Evolutionary conservation across 129 eudicot species (phyloP).

Genomic region (Mikania micrantha): DNA sequence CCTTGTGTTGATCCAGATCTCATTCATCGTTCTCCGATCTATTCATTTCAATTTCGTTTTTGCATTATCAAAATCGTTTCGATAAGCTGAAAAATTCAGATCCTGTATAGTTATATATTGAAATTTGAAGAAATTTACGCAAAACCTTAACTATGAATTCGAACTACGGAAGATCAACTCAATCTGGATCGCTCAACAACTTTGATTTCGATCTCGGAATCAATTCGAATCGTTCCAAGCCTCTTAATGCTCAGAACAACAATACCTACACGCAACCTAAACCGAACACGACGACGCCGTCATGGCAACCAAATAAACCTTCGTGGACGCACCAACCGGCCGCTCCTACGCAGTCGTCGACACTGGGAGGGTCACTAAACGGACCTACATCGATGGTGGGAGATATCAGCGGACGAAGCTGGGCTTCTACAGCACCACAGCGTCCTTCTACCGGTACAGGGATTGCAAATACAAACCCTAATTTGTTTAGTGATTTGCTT

Average conservation of each 20-base stretch:
- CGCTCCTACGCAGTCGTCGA: slow-evolving; percentile 30
- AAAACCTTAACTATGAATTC: slow-evolving; percentile 49
- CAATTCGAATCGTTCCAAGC: slow-evolving; percentile 44
- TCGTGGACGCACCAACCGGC: slow-evolving; percentile 84
- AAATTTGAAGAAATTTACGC: background rate
- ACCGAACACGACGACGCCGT: slow-evolving; percentile 40
- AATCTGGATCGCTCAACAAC: slow-evolving; percentile 41
- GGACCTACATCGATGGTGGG: slow-evolving; percentile 94
- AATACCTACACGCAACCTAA: slow-evolving; percentile 34
- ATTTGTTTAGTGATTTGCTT: slow-evolving; percentile 84
- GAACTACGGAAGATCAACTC: slow-evolving; percentile 59
- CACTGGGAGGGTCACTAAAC: slow-evolving; percentile 30
- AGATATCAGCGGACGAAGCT: slow-evolving; percentile 77
- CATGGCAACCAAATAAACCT: slow-evolving; percentile 61
- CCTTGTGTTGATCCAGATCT: slow-evolving; percentile 21
- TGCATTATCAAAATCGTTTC: slow-evolving; percentile 6
- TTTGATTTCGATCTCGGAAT: slow-evolving; percentile 93
- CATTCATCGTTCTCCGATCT: slow-evolving; percentile 10
- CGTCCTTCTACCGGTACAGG: slow-evolving; percentile 34
- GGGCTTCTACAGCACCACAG: slow-evolving; percentile 47
- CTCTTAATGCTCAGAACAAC: slow-evolving; percentile 63
- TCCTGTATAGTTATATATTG: slow-evolving; percentile 6
- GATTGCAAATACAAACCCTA: slow-evolving; percentile 61
- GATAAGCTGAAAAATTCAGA: background rate
- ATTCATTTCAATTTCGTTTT: slow-evolving; percentile 11